Conservation (phyloP, 1,284 basidiomycete genomes). For the Meripilus lineatus region DNA sequence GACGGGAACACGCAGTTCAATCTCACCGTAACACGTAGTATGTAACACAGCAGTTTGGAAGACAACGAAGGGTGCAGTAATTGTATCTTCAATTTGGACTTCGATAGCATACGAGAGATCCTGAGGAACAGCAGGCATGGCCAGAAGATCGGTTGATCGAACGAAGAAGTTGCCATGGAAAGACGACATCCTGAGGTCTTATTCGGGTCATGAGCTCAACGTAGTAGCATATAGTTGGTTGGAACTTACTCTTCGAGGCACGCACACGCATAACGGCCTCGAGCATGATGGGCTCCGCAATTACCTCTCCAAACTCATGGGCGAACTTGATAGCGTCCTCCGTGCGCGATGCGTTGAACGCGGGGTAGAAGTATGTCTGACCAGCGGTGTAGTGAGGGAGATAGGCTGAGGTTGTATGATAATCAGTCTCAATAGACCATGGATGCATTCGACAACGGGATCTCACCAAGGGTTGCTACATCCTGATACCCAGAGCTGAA, state of each 20-base stretch:
- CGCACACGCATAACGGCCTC: conserved; percentile 98
- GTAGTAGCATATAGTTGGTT: neutral
- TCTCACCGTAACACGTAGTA: conserved; percentile 88
- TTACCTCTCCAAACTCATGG: conserved; percentile 91
- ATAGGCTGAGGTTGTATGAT: conserved; percentile 64
- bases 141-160: conserved; percentile 93
- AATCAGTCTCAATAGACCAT: too few species aligned
- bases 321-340: conserved; percentile 99
- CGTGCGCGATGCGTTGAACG: conserved; percentile 90
- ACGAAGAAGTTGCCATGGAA: conserved; percentile 99
- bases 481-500: conserved; percentile 94
- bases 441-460: neutral
- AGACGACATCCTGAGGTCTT: conserved; percentile 90
- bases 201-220: neutral
- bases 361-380: conserved; percentile 97
- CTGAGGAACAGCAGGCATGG: conserved; percentile 93
- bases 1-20: too few species aligned
- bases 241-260: conserved; percentile 73
- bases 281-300: conserved; percentile 93
- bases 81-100: conserved; percentile 94
- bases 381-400: conserved; percentile 98
- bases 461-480: conserved; percentile 82
- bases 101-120: conserved; percentile 98
- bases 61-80: conserved; percentile 91
- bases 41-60: conserved; percentile 96